phyloP scores from a whole-genome alignment of 768 basidiomycete genomes.

The Suillus sp. region DNA sequence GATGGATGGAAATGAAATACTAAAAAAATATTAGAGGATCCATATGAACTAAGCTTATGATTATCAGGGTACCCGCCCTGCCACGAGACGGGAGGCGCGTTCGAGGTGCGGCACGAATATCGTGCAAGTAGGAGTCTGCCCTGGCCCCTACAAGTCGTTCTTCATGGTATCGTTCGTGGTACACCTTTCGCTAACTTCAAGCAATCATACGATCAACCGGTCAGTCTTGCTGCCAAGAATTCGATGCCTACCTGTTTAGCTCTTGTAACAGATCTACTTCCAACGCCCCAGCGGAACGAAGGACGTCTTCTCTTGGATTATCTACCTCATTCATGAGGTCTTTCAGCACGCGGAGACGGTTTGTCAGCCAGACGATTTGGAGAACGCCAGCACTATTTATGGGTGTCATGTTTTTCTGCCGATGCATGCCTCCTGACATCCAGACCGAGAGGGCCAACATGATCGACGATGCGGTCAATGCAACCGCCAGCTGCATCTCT shows the following conservation, averaged over 20 bases:
- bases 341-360: constrained; percentile 10
- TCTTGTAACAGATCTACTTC: constrained; percentile 4
- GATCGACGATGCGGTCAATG: constrained; percentile 9
- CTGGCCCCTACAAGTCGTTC: neutral
- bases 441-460: constrained; percentile 7
- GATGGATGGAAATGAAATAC: neutral
- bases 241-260: neutral
- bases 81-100: neutral
- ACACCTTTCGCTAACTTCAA: neutral
- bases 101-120: neutral
- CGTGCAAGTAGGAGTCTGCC: neutral
- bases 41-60: too few species aligned
- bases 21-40: too few species aligned
- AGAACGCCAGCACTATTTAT: constrained; percentile 15
- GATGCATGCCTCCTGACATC: neutral
- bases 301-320: constrained; percentile 5
- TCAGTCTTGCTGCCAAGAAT: neutral
- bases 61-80: too few species aligned
- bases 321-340: constrained; percentile 8
- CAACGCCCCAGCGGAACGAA: constrained; percentile 18
- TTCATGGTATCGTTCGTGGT: neutral
- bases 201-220: neutral
- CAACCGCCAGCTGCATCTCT: constrained; percentile 12
- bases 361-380: constrained; percentile 17
- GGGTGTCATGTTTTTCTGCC: neutral